Conservation (phyloP, 2,329 filamentous ascomycete species). For the Fonsecaea pedrosoi region DNA sequence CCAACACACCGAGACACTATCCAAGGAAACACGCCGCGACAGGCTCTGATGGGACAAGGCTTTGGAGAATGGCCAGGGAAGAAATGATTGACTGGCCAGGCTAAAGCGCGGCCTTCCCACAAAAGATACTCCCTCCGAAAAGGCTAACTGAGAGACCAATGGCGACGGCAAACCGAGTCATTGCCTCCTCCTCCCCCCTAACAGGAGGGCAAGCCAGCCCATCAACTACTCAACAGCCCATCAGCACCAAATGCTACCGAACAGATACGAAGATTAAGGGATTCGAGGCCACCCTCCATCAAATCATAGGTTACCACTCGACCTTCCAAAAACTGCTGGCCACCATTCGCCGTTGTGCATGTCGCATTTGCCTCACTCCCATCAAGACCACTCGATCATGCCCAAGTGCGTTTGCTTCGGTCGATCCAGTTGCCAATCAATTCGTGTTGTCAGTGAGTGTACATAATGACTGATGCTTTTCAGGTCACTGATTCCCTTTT, state of each 20-base stretch:
- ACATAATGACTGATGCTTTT: not conserved
- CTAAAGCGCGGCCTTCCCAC: slow-evolving; percentile 24
- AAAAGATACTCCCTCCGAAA: slow-evolving; percentile 26
- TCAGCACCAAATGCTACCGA: slow-evolving; percentile 22
- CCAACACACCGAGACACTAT: slow-evolving; percentile 15
- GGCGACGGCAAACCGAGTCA: slow-evolving; percentile 6
- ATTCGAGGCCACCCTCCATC: slow-evolving; percentile 13
- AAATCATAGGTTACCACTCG: slow-evolving; percentile 10
- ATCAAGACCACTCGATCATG: not conserved
- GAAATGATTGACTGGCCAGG: slow-evolving; percentile 11
- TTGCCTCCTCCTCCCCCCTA: slow-evolving; percentile 5
- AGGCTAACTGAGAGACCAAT: slow-evolving; percentile 22
- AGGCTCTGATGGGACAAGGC: slow-evolving; percentile 30
- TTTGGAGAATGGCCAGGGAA: slow-evolving; percentile 26
- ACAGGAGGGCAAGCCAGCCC: slow-evolving; percentile 6
- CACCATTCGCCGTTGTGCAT: slow-evolving; percentile 11
- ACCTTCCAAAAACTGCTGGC: slow-evolving; percentile 8
- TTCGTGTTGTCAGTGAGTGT: not conserved
- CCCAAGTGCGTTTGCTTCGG: not conserved
- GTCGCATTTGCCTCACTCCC: slow-evolving; percentile 12
- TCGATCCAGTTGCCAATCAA: not conserved
- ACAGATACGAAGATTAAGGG: slow-evolving; percentile 19
- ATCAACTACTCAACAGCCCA: slow-evolving; percentile 25
- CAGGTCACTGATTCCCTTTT: not conserved
- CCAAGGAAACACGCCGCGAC: slow-evolving; percentile 4